phyloP scores from a whole-genome alignment of 2,329 filamentous ascomycete species.

The Pleochaeta shiraiana region DNA sequence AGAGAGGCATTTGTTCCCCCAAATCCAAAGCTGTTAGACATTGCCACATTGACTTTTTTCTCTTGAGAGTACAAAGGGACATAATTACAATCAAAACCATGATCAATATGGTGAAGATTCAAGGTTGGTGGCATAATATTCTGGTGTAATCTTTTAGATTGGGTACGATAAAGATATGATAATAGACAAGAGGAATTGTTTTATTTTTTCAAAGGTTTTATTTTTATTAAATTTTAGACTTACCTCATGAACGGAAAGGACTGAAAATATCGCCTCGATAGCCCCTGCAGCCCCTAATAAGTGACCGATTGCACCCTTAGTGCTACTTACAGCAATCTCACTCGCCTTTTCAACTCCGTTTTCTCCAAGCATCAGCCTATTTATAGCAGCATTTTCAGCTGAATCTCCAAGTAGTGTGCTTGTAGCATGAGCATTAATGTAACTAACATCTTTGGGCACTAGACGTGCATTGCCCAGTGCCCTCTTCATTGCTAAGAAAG shows the following conservation, averaged over 20 bases:
- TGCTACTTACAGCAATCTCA: slow-evolving; percentile 70
- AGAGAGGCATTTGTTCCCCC: slow-evolving; percentile 88
- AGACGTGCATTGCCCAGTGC: slow-evolving; percentile 54
- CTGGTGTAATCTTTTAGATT: slow-evolving; percentile 24
- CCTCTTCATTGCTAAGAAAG: slow-evolving; percentile 63
- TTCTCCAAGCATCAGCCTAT: slow-evolving; percentile 49
- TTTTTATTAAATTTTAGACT: no score
- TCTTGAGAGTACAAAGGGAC: slow-evolving; percentile 51
- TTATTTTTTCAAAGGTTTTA: no score
- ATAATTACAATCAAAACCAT: slow-evolving; percentile 65
- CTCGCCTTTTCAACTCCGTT: slow-evolving; percentile 38
- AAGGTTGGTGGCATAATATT: slow-evolving; percentile 65
- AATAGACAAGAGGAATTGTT: no score
- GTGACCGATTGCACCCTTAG: slow-evolving; percentile 85
- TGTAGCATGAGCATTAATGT: slow-evolving; percentile 92
- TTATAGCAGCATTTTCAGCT: slow-evolving; percentile 73
- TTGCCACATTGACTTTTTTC: slow-evolving; percentile 44
- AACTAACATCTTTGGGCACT: slow-evolving; percentile 52
- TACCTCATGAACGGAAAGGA: slow-evolving; percentile 61
- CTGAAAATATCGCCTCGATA: slow-evolving; percentile 68
- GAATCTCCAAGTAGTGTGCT: slow-evolving; percentile 68
- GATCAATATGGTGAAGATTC: slow-evolving; percentile 48
- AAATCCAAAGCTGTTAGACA: slow-evolving; percentile 97
- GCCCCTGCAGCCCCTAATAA: slow-evolving; percentile 79
- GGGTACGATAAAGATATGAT: no score